phyloP scores from a whole-genome alignment of 2,329 filamentous ascomycete genomes.

The Anthostomella pinea region DNA sequence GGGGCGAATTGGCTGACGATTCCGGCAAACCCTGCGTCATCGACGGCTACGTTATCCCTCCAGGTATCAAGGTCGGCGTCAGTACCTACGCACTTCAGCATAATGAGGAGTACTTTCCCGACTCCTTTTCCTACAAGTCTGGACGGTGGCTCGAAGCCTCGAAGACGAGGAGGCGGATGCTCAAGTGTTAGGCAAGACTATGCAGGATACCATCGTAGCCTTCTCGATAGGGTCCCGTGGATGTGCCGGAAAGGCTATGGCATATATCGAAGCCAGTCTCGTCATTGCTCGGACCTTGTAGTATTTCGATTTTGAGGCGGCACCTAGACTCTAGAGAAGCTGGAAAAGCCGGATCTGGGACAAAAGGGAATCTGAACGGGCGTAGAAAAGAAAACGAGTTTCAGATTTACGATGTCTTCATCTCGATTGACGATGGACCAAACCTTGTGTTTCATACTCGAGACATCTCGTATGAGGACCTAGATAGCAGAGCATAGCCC shows the following conservation, averaged over 20 bases:
- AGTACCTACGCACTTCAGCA: constrained; percentile 20
- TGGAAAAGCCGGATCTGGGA: constrained; percentile 9
- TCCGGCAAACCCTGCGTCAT: constrained; percentile 6
- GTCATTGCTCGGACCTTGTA: constrained; percentile 8
- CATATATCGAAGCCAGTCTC: constrained; percentile 11
- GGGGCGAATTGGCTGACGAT: constrained; percentile 14
- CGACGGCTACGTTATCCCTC: constrained; percentile 16
- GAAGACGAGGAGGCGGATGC: no score
- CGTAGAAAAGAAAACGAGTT: no score
- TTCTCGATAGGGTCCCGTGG: constrained; percentile 9
- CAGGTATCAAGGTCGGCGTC: constrained; percentile 16
- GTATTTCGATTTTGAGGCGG: constrained; percentile 12
- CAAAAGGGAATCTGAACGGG: no score
- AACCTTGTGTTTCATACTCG: constrained; percentile 11
- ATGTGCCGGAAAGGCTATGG: constrained; percentile 11
- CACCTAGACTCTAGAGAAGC: constrained; percentile 2
- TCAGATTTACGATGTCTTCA: constrained; percentile 13
- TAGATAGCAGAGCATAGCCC: no score
- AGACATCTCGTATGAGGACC: no score
- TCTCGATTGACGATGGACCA: constrained; percentile 16
- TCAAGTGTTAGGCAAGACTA: constrained; percentile 1
- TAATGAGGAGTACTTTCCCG: constrained; percentile 11
- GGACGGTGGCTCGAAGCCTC: constrained; percentile 7
- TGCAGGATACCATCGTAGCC: constrained; percentile 7
- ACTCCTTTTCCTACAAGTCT: constrained; percentile 5